Conservation (phyloP, 805 yeast species). For the Debaryomyces prosopidis region DNA sequence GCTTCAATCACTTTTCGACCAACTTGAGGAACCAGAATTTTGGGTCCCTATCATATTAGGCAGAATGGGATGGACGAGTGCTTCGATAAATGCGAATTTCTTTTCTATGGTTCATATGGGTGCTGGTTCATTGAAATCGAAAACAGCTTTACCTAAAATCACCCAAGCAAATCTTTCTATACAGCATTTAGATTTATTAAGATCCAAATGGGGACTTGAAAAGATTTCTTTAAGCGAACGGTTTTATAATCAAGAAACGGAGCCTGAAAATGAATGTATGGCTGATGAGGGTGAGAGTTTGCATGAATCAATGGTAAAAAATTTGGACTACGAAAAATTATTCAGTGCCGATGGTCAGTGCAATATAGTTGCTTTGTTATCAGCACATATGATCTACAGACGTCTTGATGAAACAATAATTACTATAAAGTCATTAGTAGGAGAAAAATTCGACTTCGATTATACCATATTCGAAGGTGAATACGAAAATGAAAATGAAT, state of each 20-base stretch:
- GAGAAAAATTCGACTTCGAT: conserved; percentile 31
- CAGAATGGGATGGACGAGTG: conserved; percentile 31
- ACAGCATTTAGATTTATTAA: neutral
- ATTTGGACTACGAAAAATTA: conserved; percentile 24
- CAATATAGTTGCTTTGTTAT: conserved; percentile 24
- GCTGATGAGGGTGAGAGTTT: conserved; percentile 5
- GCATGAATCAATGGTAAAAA: conserved; percentile 15
- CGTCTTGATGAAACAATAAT: conserved; percentile 30
- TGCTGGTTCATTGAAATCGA: conserved; percentile 24
- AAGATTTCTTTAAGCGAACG: conserved; percentile 24
- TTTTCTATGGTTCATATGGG: conserved; percentile 32
- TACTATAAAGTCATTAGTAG: conserved; percentile 31
- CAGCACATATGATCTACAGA: conserved; percentile 30
- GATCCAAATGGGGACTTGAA: conserved; percentile 28
- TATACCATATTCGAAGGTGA: conserved; percentile 5
- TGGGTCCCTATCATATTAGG: conserved; percentile 28
- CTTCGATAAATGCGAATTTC: conserved; percentile 26
- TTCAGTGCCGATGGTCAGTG: conserved; percentile 33
- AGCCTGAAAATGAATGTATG: neutral
- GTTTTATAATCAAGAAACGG: conserved; percentile 14
- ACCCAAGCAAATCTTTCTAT: neutral
- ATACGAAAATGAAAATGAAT: neutral
- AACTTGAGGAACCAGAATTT: conserved; percentile 22
- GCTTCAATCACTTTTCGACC: conserved; percentile 22
- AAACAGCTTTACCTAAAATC: conserved; percentile 29